A percentile compares a stretch with the other conserved stretches of the same genome.
phyloP scores from a whole-genome alignment of 129 eudicot genomes.

The carrot (Daucus carota) region DNA sequence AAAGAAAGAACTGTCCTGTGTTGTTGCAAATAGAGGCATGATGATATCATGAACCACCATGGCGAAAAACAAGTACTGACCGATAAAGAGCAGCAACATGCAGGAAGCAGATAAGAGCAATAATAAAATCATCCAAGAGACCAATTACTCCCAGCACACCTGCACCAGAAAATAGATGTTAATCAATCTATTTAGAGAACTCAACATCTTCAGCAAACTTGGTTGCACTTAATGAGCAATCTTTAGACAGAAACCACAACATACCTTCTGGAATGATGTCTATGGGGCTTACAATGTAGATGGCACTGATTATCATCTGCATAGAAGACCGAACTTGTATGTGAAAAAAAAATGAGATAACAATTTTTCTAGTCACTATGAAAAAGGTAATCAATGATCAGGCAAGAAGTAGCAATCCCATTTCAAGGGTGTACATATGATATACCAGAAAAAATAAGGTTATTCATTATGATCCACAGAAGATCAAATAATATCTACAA shows the following conservation, averaged over 20 bases:
- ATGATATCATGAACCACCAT: conserved; percentile 66
- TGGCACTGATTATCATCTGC: conserved; percentile 62
- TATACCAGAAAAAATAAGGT: neutral
- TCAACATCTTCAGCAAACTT: neutral
- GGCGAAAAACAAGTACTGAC: conserved; percentile 70
- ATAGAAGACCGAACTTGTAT: neutral
- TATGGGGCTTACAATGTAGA: conserved; percentile 82
- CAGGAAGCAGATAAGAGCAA: conserved; percentile 73
- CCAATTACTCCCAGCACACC: conserved; percentile 78
- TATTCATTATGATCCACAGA: neutral
- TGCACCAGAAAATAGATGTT: conserved; percentile 20
- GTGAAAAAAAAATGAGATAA: neutral
- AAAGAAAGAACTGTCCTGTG: neutral
- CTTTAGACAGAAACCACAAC: neutral
- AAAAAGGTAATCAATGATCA: neutral
- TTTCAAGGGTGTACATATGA: neutral
- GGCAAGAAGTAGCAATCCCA: neutral
- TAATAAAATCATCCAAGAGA: conserved; percentile 73
- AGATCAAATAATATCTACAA: neutral
- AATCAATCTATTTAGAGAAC: neutral
- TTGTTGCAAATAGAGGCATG: neutral
- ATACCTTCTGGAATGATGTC: conserved; percentile 97
- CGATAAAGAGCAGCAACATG: conserved; percentile 89
- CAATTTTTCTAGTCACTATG: neutral
- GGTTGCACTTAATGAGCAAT: neutral